Evolutionary conservation across 2,329 filamentous ascomycete species (phyloP).

Genomic region (Pseudogymnoascus sp.): DNA sequence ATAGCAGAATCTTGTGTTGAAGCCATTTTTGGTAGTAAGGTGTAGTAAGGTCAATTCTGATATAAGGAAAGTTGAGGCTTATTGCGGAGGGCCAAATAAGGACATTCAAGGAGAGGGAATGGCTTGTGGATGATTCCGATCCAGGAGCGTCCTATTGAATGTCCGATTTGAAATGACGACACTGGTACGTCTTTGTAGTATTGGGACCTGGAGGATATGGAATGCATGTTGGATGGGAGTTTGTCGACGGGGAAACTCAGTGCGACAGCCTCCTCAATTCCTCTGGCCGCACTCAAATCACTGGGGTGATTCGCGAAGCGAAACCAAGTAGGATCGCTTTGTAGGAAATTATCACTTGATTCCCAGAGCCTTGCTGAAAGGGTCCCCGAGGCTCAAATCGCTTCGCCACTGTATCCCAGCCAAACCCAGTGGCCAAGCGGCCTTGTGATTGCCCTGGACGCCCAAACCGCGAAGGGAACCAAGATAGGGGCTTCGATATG

Average conservation of each 20-base stretch:
- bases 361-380: not conserved
- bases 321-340: not conserved
- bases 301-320: not conserved
- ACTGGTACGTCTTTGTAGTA: not conserved
- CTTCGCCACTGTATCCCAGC: not conserved
- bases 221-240: not conserved
- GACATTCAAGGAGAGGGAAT: not conserved
- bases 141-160: not conserved
- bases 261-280: not conserved
- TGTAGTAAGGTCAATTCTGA: not conserved
- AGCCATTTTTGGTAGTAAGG: not conserved
- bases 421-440: not conserved
- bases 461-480: not conserved
- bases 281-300: not conserved
- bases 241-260: not conserved
- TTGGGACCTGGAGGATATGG: not conserved
- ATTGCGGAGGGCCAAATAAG: not conserved
- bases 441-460: not conserved
- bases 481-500: not conserved
- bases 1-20: slow-evolving; percentile 6
- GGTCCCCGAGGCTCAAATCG: not conserved
- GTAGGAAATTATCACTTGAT: not conserved
- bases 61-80: not conserved
- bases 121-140: not conserved
- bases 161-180: not conserved